phyloP scores from a whole-genome alignment of 129 eudicot species.

The Centrapalus pauciflorus region DNA sequence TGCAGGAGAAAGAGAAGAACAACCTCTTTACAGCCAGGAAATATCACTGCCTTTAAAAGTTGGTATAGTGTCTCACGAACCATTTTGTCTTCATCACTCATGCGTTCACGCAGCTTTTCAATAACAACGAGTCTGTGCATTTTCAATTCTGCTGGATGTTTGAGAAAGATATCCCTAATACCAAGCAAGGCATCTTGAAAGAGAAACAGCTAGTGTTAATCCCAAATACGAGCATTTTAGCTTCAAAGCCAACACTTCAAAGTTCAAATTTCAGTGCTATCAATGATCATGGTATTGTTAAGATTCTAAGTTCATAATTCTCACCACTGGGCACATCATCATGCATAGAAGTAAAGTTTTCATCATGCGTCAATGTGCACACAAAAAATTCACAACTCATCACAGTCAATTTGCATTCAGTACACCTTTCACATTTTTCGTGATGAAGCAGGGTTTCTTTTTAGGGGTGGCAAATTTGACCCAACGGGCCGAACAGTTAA shows the following conservation, averaged over 20 bases:
- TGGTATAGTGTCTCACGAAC: slow-evolving; percentile 91
- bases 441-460: too few species aligned
- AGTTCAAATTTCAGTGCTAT: too few species aligned
- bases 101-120: slow-evolving; percentile 95
- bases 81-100: slow-evolving; percentile 81
- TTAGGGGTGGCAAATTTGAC: too few species aligned
- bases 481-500: too few species aligned
- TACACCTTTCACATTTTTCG: too few species aligned
- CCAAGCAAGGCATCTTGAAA: slow-evolving; percentile 81
- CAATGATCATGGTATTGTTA: too few species aligned
- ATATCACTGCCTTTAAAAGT: slow-evolving; percentile 69
- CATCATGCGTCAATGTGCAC: not conserved
- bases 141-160: slow-evolving; percentile 71
- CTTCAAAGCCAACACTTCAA: not conserved
- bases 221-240: not conserved
- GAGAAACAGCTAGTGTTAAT: slow-evolving; percentile 11
- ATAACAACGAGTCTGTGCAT: slow-evolving; percentile 70
- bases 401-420: too few species aligned
- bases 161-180: slow-evolving; percentile 62
- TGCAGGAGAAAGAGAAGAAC: too few species aligned
- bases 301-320: too few species aligned
- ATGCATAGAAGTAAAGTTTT: not conserved
- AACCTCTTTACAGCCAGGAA: slow-evolving; percentile 73
- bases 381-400: too few species aligned
- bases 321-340: not conserved